These are phyloP conservation scores for Coemansia sp. DNA, from an alignment of 192 early-diverging fungal genomes.

Conservation along the genomic window DNA sequence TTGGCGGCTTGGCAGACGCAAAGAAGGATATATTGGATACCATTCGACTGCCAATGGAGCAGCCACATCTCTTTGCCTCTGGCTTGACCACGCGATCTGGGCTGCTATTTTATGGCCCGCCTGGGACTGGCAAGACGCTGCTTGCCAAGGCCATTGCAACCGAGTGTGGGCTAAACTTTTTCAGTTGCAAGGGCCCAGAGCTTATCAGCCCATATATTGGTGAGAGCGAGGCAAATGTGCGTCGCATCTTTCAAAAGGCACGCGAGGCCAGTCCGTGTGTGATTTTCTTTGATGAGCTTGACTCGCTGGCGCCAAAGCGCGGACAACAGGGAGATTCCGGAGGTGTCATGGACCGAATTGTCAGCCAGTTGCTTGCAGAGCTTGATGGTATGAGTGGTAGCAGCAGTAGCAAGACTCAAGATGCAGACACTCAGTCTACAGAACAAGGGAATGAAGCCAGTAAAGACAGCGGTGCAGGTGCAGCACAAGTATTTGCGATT, in stretches of 20 bases:
- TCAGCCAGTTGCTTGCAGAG: conserved; percentile 93
- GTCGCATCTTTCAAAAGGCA: conserved; percentile 92
- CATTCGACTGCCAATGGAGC: conserved; percentile 91
- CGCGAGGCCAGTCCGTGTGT: conserved; percentile 97
- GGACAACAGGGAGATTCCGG: conserved; percentile 98
- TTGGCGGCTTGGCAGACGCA: conserved; percentile 90
- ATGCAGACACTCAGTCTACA: conserved; percentile 30
- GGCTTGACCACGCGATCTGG: conserved; percentile 94
- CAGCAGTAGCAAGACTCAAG: conserved; percentile 30
- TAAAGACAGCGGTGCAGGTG: conserved; percentile 45
- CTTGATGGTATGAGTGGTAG: conserved; percentile 81
- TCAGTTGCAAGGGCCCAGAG: conserved; percentile 98
- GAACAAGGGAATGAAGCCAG: conserved; percentile 26
- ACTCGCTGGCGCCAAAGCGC: conserved; percentile 96
- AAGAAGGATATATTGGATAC: conserved; percentile 94
- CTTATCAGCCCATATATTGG: conserved; percentile 99
- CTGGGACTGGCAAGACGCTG: conserved; percentile 97
- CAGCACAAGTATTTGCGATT: conserved; percentile 89
- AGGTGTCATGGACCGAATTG: conserved; percentile 99
- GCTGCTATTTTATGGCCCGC: conserved; percentile 93
- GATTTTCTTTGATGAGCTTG: conserved; percentile 98
- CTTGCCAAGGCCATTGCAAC: conserved; percentile 99
- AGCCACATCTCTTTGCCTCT: conserved; percentile 92
- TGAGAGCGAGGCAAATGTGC: conserved; percentile 97
- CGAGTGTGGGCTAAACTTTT: conserved; percentile 95